Conservation (phyloP, 2,329 filamentous ascomycete species). For the Talaromyces amestolkiae region DNA sequence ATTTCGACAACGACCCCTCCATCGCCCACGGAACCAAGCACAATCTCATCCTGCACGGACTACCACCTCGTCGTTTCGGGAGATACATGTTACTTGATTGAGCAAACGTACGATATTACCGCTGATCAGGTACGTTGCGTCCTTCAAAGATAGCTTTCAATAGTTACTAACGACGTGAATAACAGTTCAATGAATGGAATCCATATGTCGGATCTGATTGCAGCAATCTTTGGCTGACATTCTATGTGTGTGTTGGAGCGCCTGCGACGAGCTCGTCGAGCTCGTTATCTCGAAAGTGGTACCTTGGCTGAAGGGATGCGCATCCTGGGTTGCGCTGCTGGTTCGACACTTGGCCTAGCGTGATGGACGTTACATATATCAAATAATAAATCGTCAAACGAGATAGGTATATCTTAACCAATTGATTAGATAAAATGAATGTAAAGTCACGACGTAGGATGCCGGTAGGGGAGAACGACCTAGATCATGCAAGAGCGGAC, state of each 20-base stretch:
- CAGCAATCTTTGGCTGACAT: slow-evolving; percentile 16
- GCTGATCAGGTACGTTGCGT: background rate
- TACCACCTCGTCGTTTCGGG: slow-evolving; percentile 14
- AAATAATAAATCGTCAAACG: too few relatives aligned
- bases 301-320: background rate
- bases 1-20: background rate
- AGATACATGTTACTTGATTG: slow-evolving; percentile 14
- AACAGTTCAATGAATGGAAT: slow-evolving; percentile 9
- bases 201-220: slow-evolving; percentile 1
- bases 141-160: too few relatives aligned
- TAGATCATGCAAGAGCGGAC: background rate
- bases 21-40: background rate
- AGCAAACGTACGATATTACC: slow-evolving; percentile 14
- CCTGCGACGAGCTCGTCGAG: background rate
- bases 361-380: too few relatives aligned
- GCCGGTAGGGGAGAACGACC: background rate
- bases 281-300: background rate
- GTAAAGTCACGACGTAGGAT: too few relatives aligned
- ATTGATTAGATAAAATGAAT: too few relatives aligned
- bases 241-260: slow-evolving; percentile 19
- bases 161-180: background rate
- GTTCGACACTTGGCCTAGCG: too few relatives aligned
- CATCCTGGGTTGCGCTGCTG: background rate
- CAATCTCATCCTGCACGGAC: background rate
- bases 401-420: too few relatives aligned